Percentiles rank a stretch among this genome's conserved stretches.
Evolutionary conservation across 768 basidiomycete genomes (phyloP).

Genomic region (Hygrophorus russula): DNA sequence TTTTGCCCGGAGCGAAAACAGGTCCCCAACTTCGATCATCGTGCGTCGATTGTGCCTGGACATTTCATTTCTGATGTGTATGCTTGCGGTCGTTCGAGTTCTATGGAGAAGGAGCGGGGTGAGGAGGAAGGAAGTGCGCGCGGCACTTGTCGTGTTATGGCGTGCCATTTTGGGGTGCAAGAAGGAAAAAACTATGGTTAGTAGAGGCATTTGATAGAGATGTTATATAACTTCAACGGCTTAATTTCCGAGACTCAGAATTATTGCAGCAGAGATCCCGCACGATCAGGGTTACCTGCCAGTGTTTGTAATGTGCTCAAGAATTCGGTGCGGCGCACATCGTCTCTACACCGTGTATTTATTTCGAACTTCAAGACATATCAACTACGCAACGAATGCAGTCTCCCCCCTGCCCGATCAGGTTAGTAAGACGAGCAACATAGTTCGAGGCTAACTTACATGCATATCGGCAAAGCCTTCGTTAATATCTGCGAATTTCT

Average conservation of each 20-base stretch:
- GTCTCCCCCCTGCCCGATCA: slow-evolving; percentile 46
- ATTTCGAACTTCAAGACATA: slow-evolving; percentile 43
- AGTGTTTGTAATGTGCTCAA: not conserved
- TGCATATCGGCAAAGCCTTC: slow-evolving; percentile 95
- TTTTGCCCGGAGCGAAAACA: slow-evolving; percentile 45
- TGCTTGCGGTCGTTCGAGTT: slow-evolving; percentile 45
- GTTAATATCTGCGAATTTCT: slow-evolving; percentile 66
- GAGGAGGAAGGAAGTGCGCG: slow-evolving; percentile 55
- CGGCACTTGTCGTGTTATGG: slow-evolving; percentile 60
- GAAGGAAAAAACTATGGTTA: slow-evolving; percentile 31
- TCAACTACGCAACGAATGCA: slow-evolving; percentile 95
- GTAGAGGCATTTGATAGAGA: slow-evolving; percentile 32
- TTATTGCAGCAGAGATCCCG: not conserved
- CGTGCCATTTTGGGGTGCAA: slow-evolving; percentile 53
- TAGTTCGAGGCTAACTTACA: slow-evolving; percentile 38
- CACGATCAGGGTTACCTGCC: not conserved
- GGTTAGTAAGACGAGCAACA: slow-evolving; percentile 1
- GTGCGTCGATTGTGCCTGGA: slow-evolving; percentile 70
- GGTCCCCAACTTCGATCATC: slow-evolving; percentile 57
- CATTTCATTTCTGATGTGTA: slow-evolving; percentile 57
- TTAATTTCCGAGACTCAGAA: not conserved
- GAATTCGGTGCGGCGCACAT: not conserved
- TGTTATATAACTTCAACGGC: not conserved
- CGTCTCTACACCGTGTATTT: not conserved
- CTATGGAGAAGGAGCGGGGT: slow-evolving; percentile 62